These are phyloP conservation scores for Escovopsis sp. DNA, from an alignment of 2,329 filamentous ascomycete species.

Conservation along the genomic window DNA sequence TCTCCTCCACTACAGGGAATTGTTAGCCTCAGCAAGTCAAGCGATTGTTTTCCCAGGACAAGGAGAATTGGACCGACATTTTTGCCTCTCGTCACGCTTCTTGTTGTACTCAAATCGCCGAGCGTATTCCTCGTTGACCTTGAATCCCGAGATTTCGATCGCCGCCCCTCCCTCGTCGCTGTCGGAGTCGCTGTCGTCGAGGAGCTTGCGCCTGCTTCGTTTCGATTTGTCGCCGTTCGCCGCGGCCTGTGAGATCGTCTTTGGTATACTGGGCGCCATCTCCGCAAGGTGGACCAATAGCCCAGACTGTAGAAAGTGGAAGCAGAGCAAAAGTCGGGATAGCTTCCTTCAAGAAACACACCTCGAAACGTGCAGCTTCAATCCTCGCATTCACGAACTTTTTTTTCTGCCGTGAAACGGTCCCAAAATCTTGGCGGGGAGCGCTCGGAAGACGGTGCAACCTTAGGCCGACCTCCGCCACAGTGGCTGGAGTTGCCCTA, in stretches of 20 bases:
- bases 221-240: conserved; percentile 10
- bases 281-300: neutral
- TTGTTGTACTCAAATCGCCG: conserved; percentile 91
- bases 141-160: conserved; percentile 39
- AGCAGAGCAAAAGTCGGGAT: neutral
- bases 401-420: conserved; percentile 9
- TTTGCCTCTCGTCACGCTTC: conserved; percentile 75
- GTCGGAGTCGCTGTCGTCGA: conserved; percentile 41
- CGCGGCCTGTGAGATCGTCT: conserved; percentile 6
- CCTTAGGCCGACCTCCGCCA: conserved; percentile 5
- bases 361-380: neutral
- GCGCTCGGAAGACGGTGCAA: conserved; percentile 6
- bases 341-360: too few relatives aligned
- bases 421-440: conserved; percentile 7
- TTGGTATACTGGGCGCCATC: conserved; percentile 7
- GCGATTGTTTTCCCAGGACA: neutral
- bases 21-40: conserved; percentile 6
- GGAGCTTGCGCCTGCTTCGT: conserved; percentile 30
- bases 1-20: conserved; percentile 75
- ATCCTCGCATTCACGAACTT: conserved; percentile 7
- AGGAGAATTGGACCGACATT: conserved; percentile 30
- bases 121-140: conserved; percentile 84
- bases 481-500: neutral
- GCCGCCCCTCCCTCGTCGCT: conserved; percentile 26
- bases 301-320: conserved; percentile 1